phyloP scores from a whole-genome alignment of 2,329 filamentous ascomycete species.

The Pseudogymnoascus sp. region DNA sequence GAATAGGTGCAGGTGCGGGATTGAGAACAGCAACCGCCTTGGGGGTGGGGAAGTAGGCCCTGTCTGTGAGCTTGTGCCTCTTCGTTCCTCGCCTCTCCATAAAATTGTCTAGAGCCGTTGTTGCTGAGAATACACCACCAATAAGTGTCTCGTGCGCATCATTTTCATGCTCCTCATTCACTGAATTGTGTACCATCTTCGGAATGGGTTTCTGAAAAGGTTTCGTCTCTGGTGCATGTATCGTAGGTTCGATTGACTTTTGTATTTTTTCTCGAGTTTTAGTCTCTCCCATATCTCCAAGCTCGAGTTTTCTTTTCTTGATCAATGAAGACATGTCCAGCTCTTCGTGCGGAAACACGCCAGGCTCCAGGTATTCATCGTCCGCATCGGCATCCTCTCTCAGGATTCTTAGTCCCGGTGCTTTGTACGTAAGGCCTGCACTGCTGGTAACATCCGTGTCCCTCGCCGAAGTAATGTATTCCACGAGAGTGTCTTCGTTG shows the following conservation, averaged over 20 bases:
- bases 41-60: constrained; percentile 21
- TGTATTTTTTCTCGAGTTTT: constrained; percentile 7
- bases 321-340: constrained; percentile 31
- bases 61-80: constrained; percentile 23
- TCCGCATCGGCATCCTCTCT: constrained; percentile 31
- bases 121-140: constrained; percentile 31
- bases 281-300: constrained; percentile 13
- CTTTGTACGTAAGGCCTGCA: constrained; percentile 38
- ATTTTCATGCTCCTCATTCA: not conserved
- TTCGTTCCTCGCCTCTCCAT: constrained; percentile 38
- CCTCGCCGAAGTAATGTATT: constrained; percentile 29
- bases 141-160: constrained; percentile 12
- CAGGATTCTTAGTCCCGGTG: constrained; percentile 38
- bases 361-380: constrained; percentile 29
- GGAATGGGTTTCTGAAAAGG: not conserved
- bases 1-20: not conserved
- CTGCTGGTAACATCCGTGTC: constrained; percentile 30
- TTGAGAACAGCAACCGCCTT: not conserved
- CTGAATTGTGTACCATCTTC: not conserved
- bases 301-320: constrained; percentile 31
- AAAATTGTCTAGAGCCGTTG: constrained; percentile 39
- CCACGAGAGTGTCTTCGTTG: constrained; percentile 31
- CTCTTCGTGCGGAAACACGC: constrained; percentile 16
- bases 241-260: not conserved
- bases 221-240: not conserved